These are phyloP conservation scores for Davidsoniella eucalypti DNA, from an alignment of 2,329 filamentous ascomycete genomes.

Conservation along the genomic window DNA sequence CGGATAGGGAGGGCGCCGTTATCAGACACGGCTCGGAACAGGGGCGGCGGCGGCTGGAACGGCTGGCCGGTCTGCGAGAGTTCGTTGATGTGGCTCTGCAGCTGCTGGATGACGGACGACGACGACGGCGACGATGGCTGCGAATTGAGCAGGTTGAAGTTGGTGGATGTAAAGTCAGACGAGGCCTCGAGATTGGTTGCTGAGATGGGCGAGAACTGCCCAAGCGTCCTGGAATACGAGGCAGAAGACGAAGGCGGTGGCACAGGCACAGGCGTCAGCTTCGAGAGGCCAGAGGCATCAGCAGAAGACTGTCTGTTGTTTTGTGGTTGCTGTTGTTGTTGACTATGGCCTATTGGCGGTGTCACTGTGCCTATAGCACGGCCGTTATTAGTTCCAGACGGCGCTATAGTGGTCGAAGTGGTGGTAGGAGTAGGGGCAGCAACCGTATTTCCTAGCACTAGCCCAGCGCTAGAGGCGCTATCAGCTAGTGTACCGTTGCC, in stretches of 20 bases:
- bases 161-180: neutral
- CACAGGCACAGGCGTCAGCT: neutral
- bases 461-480: too few relatives aligned
- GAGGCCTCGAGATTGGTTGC: constrained; percentile 1
- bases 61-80: neutral
- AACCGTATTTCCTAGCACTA: too few relatives aligned
- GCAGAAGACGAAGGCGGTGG: neutral
- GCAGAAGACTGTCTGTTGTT: neutral
- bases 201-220: constrained; percentile 10
- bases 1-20: constrained; percentile 29
- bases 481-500: too few relatives aligned
- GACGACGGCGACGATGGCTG: constrained; percentile 8
- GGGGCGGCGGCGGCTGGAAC: constrained; percentile 21
- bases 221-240: constrained; percentile 2
- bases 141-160: neutral
- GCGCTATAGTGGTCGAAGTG: neutral
- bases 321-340: neutral
- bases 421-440: neutral
- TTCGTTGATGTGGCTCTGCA: constrained; percentile 11
- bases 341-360: too few relatives aligned
- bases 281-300: neutral
- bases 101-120: constrained; percentile 14
- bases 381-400: too few relatives aligned
- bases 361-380: too few relatives aligned
- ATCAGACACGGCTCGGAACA: constrained; percentile 30